Conservation (phyloP, 2,329 filamentous ascomycete species). For the Pezicula neosporulosa region DNA sequence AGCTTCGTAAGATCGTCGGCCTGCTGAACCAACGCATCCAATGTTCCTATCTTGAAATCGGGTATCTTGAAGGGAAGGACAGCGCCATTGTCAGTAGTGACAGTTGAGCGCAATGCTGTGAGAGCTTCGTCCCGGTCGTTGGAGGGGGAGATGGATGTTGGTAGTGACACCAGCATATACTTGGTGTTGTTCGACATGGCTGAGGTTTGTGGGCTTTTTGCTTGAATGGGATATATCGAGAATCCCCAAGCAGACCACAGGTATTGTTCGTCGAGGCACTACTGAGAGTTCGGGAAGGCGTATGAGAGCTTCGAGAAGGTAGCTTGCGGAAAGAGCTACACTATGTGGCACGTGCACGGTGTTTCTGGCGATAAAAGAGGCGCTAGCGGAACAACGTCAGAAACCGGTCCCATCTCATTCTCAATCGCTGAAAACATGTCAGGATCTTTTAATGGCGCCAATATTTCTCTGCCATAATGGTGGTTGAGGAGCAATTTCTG, state of each 20-base stretch:
- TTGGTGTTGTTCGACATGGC: conserved; percentile 38
- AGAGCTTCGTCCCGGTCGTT: conserved; percentile 79
- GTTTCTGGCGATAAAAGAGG: too few species aligned
- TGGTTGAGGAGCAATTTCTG: too few species aligned
- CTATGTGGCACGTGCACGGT: too few species aligned
- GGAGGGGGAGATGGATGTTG: conserved; percentile 80
- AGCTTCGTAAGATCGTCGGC: conserved; percentile 93
- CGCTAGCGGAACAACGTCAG: too few species aligned
- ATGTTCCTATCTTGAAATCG: conserved; percentile 95
- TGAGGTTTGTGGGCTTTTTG: neutral
- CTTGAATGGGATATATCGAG: neutral
- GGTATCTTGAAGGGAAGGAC: conserved; percentile 79
- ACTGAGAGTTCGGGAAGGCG: too few species aligned
- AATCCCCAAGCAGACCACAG: neutral
- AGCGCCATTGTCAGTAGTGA: conserved; percentile 71
- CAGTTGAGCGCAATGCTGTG: conserved; percentile 66
- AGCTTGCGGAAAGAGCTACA: neutral
- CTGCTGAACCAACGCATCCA: conserved; percentile 93
- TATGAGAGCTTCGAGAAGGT: too few species aligned
- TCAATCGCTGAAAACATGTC: too few species aligned
- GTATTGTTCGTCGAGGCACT: too few species aligned
- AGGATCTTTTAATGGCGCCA: too few species aligned
- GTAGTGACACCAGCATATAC: conserved; percentile 88
- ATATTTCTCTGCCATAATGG: too few species aligned
- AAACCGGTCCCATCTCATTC: too few species aligned